Evolutionary conservation across 768 basidiomycete genomes (phyloP).

Genomic region (Suillus variegatus): DNA sequence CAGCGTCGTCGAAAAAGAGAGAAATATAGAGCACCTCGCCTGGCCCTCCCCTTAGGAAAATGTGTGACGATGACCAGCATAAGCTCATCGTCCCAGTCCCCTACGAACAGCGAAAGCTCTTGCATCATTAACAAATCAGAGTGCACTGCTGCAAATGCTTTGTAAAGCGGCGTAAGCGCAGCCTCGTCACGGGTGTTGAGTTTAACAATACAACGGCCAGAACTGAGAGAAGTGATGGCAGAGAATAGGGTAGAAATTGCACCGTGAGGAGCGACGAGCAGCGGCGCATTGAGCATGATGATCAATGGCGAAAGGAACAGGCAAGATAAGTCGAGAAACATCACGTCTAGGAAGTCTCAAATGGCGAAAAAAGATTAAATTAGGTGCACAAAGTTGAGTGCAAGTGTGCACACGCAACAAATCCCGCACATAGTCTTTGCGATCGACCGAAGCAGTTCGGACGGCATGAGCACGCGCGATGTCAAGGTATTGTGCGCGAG

Average conservation of each 20-base stretch:
- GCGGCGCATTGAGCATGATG: no score
- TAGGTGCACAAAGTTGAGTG: not conserved
- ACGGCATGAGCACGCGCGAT: not conserved
- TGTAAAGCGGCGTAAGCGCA: conserved; percentile 23
- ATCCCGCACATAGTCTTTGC: not conserved
- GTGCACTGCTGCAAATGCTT: conserved; percentile 16
- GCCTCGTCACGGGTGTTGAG: conserved; percentile 28
- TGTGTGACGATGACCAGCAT: conserved; percentile 38
- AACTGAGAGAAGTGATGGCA: conserved; percentile 27
- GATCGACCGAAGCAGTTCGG: not conserved
- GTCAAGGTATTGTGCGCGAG: not conserved
- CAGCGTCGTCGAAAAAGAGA: not conserved
- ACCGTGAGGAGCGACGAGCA: no score
- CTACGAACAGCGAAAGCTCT: conserved; percentile 36
- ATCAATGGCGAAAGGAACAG: no score
- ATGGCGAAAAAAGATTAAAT: no score
- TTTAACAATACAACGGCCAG: conserved; percentile 15
- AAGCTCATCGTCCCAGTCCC: conserved; percentile 49
- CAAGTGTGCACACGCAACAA: not conserved
- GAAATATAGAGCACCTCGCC: no score
- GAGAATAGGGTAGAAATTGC: no score
- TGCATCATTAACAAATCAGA: conserved; percentile 16
- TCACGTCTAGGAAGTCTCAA: no score
- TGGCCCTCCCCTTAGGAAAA: no score
- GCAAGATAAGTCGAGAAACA: no score